Conservation (phyloP, 345 rosid genomes). For the Angophora floribunda region DNA sequence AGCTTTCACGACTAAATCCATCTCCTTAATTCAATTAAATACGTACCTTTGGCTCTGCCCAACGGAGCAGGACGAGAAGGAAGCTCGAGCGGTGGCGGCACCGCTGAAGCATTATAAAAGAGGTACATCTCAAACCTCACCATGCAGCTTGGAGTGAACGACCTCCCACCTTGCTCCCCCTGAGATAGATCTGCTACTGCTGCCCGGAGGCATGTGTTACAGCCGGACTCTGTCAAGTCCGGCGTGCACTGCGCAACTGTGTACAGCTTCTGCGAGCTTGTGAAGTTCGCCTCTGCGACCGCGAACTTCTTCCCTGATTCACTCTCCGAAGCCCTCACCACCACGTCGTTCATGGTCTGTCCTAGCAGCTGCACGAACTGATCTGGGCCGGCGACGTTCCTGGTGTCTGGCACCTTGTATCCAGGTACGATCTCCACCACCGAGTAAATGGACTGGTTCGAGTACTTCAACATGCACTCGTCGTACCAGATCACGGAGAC, state of each 20-base stretch:
- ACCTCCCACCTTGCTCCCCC: background rate
- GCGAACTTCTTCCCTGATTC: background rate
- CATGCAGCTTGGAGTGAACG: background rate
- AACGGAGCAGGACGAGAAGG: background rate
- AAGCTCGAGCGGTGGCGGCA: background rate
- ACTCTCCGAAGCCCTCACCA: background rate
- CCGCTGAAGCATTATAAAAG: background rate
- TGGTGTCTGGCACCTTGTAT: background rate
- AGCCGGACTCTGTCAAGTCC: background rate
- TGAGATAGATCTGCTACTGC: background rate
- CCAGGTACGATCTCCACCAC: background rate
- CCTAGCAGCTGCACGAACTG: background rate
- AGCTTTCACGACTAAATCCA: background rate
- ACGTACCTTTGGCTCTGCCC: background rate
- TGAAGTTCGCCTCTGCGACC: background rate
- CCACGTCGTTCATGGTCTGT: background rate
- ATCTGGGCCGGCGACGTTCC: background rate
- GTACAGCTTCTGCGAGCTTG: background rate
- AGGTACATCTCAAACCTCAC: background rate
- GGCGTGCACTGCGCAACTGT: background rate
- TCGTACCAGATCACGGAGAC: background rate
- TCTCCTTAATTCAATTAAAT: background rate
- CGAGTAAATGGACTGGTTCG: background rate
- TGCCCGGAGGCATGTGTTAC: background rate
- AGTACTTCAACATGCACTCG: background rate